phyloP scores from a whole-genome alignment of 2,329 filamentous ascomycete genomes.

The Diatrype stigma region DNA sequence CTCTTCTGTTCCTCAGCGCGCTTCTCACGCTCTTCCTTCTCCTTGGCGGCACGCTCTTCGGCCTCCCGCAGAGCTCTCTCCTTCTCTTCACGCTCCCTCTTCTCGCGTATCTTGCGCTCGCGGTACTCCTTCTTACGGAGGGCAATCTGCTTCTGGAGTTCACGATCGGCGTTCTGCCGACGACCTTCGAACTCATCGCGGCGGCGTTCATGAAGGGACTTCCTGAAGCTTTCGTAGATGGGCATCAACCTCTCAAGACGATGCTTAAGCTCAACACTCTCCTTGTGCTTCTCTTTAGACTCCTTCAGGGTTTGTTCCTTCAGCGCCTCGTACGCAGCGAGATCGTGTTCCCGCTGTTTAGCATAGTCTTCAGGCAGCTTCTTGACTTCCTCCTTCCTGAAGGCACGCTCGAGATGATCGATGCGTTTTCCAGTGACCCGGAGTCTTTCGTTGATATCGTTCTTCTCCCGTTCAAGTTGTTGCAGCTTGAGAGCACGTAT shows the following conservation, averaged over 20 bases:
- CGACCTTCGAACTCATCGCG: slow-evolving; percentile 95
- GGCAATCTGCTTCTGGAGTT: slow-evolving; percentile 88
- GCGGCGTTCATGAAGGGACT: slow-evolving; percentile 77
- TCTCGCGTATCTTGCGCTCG: slow-evolving; percentile 78
- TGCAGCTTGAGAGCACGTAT: slow-evolving; percentile 93
- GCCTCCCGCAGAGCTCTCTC: slow-evolving; percentile 77
- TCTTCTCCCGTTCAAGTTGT: slow-evolving; percentile 97
- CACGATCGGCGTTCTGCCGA: slow-evolving; percentile 83
- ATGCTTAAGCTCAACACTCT: slow-evolving; percentile 89
- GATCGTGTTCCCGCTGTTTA: slow-evolving; percentile 72
- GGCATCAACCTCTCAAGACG: slow-evolving; percentile 80
- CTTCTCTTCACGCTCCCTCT: slow-evolving; percentile 76
- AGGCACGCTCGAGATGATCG: slow-evolving; percentile 94
- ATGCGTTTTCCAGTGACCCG: slow-evolving; percentile 91
- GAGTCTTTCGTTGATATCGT: slow-evolving; percentile 85
- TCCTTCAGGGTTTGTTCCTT: slow-evolving; percentile 77
- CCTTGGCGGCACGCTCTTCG: slow-evolving; percentile 73
- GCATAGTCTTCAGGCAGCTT: slow-evolving; percentile 84
- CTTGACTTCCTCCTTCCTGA: slow-evolving; percentile 92
- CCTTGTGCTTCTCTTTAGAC: slow-evolving; percentile 82
- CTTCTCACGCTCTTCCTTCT: slow-evolving; percentile 80
- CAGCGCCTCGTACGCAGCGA: slow-evolving; percentile 73
- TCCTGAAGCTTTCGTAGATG: slow-evolving; percentile 79
- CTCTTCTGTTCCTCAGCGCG: slow-evolving; percentile 77
- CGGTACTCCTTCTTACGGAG: slow-evolving; percentile 83